phyloP scores from a whole-genome alignment of 2,329 filamentous ascomycete species.

The Trichophaea hybrida region DNA sequence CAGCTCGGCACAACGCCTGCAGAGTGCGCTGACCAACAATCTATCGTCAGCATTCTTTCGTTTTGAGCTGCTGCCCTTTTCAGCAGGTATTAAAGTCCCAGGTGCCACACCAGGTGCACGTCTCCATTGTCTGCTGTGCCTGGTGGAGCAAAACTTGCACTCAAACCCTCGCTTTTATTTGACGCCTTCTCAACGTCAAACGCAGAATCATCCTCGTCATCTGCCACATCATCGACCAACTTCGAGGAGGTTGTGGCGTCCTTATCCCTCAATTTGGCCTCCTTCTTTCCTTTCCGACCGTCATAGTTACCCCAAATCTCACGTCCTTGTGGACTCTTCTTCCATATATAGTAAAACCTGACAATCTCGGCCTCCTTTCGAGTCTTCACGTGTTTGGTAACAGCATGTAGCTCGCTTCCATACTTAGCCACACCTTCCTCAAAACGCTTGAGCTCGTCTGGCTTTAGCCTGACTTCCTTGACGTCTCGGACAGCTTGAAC shows the following conservation, averaged over 20 bases:
- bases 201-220: slow-evolving; percentile 86
- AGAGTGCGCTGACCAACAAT: slow-evolving; percentile 67
- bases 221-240: slow-evolving; percentile 79
- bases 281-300: slow-evolving; percentile 79
- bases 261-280: slow-evolving; percentile 48
- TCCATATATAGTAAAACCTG: slow-evolving; percentile 95
- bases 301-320: slow-evolving; percentile 83
- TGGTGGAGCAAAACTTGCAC: slow-evolving; percentile 83
- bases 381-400: slow-evolving; percentile 74
- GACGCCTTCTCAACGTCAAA: slow-evolving; percentile 79
- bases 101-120: slow-evolving; percentile 66
- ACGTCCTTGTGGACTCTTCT: slow-evolving; percentile 73
- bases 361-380: slow-evolving; percentile 68
- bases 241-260: slow-evolving; percentile 50
- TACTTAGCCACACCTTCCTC: slow-evolving; percentile 82
- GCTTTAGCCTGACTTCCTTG: slow-evolving; percentile 67
- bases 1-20: slow-evolving; percentile 74
- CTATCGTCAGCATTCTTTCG: slow-evolving; percentile 57
- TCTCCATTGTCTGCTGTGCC: slow-evolving; percentile 75
- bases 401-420: slow-evolving; percentile 73
- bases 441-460: slow-evolving; percentile 73
- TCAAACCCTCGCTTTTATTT: slow-evolving; percentile 69
- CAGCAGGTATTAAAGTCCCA: slow-evolving; percentile 52
- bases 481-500: slow-evolving; percentile 55
- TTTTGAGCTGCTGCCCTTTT: slow-evolving; percentile 45